Conservation (phyloP, 2,329 filamentous ascomycete genomes). For the Botrytis tulipae region DNA sequence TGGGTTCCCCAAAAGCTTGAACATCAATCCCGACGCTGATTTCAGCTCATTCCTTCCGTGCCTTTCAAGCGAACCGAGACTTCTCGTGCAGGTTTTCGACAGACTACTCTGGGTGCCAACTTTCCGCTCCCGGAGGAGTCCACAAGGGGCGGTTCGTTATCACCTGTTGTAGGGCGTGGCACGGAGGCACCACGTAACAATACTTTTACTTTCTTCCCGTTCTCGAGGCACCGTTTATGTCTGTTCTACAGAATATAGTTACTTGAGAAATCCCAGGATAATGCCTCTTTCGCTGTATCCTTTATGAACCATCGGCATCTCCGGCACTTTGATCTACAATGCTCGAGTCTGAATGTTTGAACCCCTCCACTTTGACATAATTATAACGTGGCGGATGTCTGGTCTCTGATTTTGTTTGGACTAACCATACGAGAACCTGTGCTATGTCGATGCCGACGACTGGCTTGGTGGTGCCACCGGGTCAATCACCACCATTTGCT, state of each 20-base stretch:
- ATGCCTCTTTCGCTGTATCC: background rate
- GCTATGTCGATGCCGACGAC: slow-evolving; percentile 8
- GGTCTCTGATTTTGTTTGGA: background rate
- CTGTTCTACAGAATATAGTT: background rate
- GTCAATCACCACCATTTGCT: slow-evolving; percentile 23
- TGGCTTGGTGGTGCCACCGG: slow-evolving; percentile 16
- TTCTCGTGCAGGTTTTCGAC: background rate
- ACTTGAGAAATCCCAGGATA: background rate
- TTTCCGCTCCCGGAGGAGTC: background rate
- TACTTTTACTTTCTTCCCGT: background rate
- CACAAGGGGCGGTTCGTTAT: background rate
- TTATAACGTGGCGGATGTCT: background rate
- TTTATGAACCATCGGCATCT: slow-evolving; percentile 11
- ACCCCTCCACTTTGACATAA: background rate
- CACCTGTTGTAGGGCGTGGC: background rate
- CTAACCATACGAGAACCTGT: background rate
- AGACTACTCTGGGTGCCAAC: background rate
- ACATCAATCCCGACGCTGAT: background rate
- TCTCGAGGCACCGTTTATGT: background rate
- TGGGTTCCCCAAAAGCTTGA: background rate
- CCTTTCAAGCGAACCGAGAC: background rate
- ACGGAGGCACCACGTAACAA: background rate
- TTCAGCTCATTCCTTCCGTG: background rate
- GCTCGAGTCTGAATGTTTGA: background rate
- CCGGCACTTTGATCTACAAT: slow-evolving; percentile 7